Base-by-base conservation (phyloP, 176 grass and related monocot species). In the Cenchrus purpureus region DNA sequence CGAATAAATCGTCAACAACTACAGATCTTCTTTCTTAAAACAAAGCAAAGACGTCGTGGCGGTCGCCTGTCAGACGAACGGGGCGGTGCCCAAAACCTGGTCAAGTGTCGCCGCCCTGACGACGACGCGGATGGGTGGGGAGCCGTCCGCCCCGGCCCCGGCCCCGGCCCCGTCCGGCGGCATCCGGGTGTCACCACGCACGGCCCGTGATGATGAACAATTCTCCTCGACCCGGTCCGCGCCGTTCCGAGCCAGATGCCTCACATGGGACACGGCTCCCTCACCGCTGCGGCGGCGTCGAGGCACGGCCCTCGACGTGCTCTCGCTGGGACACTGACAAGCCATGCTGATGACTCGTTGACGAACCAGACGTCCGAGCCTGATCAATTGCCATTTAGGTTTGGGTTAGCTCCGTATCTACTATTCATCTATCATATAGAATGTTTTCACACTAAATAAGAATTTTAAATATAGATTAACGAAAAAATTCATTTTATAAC, bases 281-380 rank as follows among this genome's bases (percentile, higher is more conserved):
- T 31, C 3, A 44, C 6, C 58, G 49, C 25, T 22, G 77, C n/a
- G 48, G 15, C 61, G 69, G 12, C 67, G 17, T 62, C 75, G 74
- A 62, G 12, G 78, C 62, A 57, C 61, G 78, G 61, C 29, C 60
- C 49, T 73, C 61, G n/a, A 81, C 61, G 32, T 48, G 85, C 58
- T 3, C 68, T 80, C 48, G 16, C 51, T 84, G 48, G 12, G 74
- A 45, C 51, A 1, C 25, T 78, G 50, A 56, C 76, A 51, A 2
- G 12, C 31, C 0, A 15, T 40, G 70, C 58, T 43, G 71, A 25
- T 11, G 22, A 34, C 37, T 40, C 37, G 3, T 2, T 40, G 37
- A 40, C 37, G 37, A 55, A 16, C 17, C 52, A 69, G 50, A 22
- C 20, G 40, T 56, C 65, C 49, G 14, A 16, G 55, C 29, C 10